Percentiles rank a stretch among this genome's conserved stretches.
phyloP scores from a whole-genome alignment of 768 basidiomycete genomes.

The Dioszegia aurantiaca region DNA sequence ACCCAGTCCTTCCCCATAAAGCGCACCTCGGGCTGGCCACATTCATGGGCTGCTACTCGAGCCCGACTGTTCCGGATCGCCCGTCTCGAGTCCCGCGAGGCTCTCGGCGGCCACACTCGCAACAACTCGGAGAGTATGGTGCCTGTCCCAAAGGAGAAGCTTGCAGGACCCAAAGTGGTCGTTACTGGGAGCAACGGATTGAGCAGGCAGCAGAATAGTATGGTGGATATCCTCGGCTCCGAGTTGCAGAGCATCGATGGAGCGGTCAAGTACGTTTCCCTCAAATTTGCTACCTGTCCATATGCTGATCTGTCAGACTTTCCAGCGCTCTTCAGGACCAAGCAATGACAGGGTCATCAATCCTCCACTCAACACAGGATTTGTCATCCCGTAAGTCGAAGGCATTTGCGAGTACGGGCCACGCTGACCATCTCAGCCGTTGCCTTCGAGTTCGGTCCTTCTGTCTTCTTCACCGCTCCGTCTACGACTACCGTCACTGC shows the following conservation, averaged over 20 bases:
- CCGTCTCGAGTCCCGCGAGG: constrained; percentile 36
- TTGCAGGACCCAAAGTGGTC: constrained; percentile 17
- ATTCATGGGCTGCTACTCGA: constrained; percentile 41
- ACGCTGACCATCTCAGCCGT: constrained; percentile 15
- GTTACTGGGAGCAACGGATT: constrained; percentile 25
- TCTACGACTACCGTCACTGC: neutral
- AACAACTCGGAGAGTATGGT: constrained; percentile 30
- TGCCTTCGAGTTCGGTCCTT: constrained; percentile 27
- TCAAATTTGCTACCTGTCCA: no score
- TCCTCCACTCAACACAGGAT: constrained; percentile 22
- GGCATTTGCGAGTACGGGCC: neutral
- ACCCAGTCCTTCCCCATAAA: neutral
- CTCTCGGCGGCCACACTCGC: constrained; percentile 36
- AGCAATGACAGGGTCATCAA: constrained; percentile 14
- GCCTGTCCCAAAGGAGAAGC: constrained; percentile 17
- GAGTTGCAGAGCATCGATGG: constrained; percentile 24
- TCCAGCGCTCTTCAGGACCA: constrained; percentile 28
- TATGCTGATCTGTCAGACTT: constrained; percentile 13
- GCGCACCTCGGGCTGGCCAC: constrained; percentile 25
- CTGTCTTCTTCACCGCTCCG: neutral
- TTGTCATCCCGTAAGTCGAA: constrained; percentile 31
- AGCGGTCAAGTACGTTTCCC: constrained; percentile 27
- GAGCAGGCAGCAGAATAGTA: constrained; percentile 32
- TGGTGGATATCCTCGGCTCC: constrained; percentile 25
- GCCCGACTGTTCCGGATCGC: constrained; percentile 39